Evolutionary conservation across 2,329 filamentous ascomycete genomes (phyloP).

Genomic region (Parafenestella ontariensis): DNA sequence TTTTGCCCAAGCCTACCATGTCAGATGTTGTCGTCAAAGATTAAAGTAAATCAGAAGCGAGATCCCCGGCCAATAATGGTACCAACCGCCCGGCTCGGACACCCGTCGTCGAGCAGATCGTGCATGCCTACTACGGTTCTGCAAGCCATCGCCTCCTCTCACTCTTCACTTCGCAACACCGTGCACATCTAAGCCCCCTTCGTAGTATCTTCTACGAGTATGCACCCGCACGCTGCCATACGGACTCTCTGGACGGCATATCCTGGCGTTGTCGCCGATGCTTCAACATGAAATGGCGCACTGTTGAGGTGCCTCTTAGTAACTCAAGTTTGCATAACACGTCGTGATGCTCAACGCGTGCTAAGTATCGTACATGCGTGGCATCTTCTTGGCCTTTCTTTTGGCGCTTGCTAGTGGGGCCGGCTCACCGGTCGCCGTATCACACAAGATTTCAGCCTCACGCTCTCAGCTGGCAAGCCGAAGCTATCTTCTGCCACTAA

Average conservation of each 20-base stretch:
- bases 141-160: not conserved
- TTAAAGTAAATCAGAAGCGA: not conserved
- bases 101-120: not conserved
- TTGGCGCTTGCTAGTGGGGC: constrained; percentile 6
- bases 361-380: constrained; percentile 2
- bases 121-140: not conserved
- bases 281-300: not conserved
- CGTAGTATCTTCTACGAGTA: not conserved
- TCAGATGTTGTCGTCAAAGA: not conserved
- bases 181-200: not conserved
- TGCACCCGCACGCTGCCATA: not conserved
- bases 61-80: constrained; percentile 1
- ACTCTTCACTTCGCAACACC: not conserved
- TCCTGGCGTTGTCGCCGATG: not conserved
- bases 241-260: not conserved
- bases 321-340: not conserved
- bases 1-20: too few relatives aligned
- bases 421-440: constrained; percentile 17
- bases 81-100: constrained; percentile 7
- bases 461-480: not conserved
- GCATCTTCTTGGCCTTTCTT: constrained; percentile 3
- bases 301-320: not conserved
- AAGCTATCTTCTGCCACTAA: not conserved
- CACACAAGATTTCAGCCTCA: constrained; percentile 3
- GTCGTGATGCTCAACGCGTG: not conserved